Evolutionary conservation across 2,329 filamentous ascomycete species (phyloP), one percentile per base, ranked within the genome.

Genomic region (Apiospora koreana): DNA sequence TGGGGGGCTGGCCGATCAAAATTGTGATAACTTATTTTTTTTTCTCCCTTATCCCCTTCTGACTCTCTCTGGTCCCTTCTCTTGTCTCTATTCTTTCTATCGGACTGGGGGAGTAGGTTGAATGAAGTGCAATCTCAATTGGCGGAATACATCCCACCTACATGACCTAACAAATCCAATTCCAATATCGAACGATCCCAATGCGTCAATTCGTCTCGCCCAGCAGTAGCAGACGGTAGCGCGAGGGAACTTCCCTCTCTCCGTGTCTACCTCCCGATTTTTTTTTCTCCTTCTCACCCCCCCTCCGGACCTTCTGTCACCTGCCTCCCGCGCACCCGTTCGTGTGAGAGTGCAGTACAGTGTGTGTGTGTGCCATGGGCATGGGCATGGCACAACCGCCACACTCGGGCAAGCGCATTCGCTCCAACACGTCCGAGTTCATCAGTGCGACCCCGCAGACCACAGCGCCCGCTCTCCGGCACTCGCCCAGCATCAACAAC

Each of bases 391-490:
- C 70, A 58, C 70, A 71, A 54, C 70, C 69, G 68, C 70, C 69
- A 68, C 70, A 70, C 45, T 71, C 71, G 71, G 71, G 68, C 69
- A 72, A 72, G 71, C 71, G 71, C 69, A 72, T 67, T 67, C 71
- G 71, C 67, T 70, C 69, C 71, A 72, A 72, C 69, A 72, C 71
- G 45, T 72, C 69, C 68, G 45, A 80, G 67, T 76, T 77, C 46
- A 74, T 73, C 75, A 78, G 78, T 74, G 70, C 69, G 69, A 76
- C 75, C 72, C 77, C 78, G 65, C 79, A 79, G 71, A 80, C 79
- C 58, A 70, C 74, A 45, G 75, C 79, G 71, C 79, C 79, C 67
- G 77, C 76, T 71, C 74, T 80, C 66, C 75, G 79, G 70, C 77
- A 69, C 31, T 38, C 66, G 43, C 43, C 38, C 23, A 66, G 64